Evolutionary conservation across 2,329 filamentous ascomycete genomes (phyloP).

Genomic region (Verticillium dahliae): DNA sequence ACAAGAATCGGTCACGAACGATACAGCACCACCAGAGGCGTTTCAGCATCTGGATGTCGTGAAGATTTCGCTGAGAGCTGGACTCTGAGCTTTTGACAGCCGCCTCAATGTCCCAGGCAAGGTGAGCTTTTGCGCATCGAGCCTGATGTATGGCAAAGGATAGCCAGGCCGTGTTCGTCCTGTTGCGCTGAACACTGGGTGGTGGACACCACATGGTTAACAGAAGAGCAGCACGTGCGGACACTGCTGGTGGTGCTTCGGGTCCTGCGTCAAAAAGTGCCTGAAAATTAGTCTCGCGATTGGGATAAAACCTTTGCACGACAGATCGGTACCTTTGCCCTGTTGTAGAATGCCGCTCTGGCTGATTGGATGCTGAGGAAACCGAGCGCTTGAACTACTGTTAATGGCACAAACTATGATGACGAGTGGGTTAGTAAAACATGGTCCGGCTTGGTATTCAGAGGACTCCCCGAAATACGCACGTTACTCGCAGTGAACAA

Average conservation of each 20-base stretch:
- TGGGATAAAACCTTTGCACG: neutral
- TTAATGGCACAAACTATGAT: neutral
- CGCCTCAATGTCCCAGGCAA: neutral
- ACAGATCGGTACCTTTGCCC: neutral
- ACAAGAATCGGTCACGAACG: constrained; percentile 4
- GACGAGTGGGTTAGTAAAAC: neutral
- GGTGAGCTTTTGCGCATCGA: neutral
- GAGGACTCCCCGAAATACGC: neutral
- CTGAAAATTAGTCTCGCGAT: neutral
- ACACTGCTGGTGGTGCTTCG: neutral
- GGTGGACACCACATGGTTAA: neutral
- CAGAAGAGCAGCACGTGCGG: neutral
- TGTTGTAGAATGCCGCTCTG: neutral
- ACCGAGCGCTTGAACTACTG: neutral
- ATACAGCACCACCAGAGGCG: constrained; percentile 7
- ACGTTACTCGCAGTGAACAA: neutral
- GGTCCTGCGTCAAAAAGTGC: neutral
- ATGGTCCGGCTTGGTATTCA: neutral
- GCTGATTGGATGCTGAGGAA: neutral
- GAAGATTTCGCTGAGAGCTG: neutral
- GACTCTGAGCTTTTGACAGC: neutral
- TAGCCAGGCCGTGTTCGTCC: neutral
- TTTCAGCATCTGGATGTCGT: neutral
- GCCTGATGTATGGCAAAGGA: neutral
- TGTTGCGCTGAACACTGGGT: neutral